Percentiles rank a stretch among this genome's conserved stretches.
Evolutionary conservation across 768 basidiomycete species (phyloP).

Genomic region (Tulasnella sp.): DNA sequence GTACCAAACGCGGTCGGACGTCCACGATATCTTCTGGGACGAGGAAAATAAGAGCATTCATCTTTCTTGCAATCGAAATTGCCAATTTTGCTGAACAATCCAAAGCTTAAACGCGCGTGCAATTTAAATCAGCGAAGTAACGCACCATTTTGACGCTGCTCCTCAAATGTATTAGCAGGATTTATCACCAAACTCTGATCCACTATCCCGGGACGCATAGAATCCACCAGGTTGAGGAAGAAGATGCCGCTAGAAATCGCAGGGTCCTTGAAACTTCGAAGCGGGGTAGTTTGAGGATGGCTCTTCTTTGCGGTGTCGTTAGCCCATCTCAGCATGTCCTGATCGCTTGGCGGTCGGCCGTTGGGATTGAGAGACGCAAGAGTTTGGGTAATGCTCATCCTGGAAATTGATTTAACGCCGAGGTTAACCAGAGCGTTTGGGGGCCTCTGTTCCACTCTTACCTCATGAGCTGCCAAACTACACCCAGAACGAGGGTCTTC

Average conservation of each 20-base stretch:
- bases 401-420: constrained; percentile 23
- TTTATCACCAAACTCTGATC: constrained; percentile 73
- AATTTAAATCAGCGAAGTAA: constrained; percentile 18
- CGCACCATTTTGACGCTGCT: constrained; percentile 87
- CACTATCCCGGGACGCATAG: constrained; percentile 89
- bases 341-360: constrained; percentile 83
- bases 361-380: constrained; percentile 63
- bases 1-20: constrained; percentile 80
- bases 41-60: constrained; percentile 92
- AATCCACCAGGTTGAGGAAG: constrained; percentile 89
- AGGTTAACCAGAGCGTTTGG: too few relatives aligned
- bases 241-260: constrained; percentile 83
- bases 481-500: constrained; percentile 87
- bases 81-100: constrained; percentile 76
- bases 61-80: constrained; percentile 97
- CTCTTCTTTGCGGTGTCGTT: constrained; percentile 72
- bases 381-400: constrained; percentile 85
- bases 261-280: constrained; percentile 94
- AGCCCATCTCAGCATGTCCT: constrained; percentile 94
- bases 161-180: constrained; percentile 70
- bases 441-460: constrained; percentile 38
- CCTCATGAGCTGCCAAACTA: constrained; percentile 99
- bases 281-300: constrained; percentile 55
- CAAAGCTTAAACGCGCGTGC: constrained; percentile 8
- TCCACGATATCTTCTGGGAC: constrained; percentile 98